Evolutionary conservation across 257 asterid species (phyloP).

Genomic region (Phtheirospermum japonicum): DNA sequence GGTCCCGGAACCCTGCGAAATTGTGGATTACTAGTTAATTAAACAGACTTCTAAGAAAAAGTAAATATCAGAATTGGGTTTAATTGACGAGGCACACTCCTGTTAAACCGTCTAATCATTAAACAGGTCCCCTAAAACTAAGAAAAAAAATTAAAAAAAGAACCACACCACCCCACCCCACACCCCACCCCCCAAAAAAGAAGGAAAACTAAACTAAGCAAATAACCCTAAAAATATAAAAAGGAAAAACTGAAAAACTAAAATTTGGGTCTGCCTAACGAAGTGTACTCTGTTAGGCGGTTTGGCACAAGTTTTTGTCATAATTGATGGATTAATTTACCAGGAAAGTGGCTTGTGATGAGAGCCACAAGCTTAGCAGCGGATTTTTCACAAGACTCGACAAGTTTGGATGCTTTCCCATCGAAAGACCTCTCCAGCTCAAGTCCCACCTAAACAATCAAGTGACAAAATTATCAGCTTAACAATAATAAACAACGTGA

Average conservation of each 20-base stretch:
- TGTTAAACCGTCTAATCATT: too few relatives aligned
- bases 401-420: slow-evolving; percentile 89
- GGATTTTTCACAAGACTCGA: slow-evolving; percentile 71
- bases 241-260: too few relatives aligned
- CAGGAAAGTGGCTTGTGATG: slow-evolving; percentile 86
- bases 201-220: too few relatives aligned
- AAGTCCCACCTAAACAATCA: slow-evolving; percentile 64
- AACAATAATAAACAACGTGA: not conserved
- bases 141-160: too few relatives aligned
- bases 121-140: too few relatives aligned
- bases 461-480: slow-evolving; percentile 22
- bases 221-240: too few relatives aligned
- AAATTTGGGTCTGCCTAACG: too few relatives aligned
- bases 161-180: too few relatives aligned
- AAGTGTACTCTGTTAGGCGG: too few relatives aligned
- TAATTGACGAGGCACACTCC: too few relatives aligned
- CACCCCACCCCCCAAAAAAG: too few relatives aligned
- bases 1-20: slow-evolving; percentile 87
- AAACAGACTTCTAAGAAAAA: not conserved
- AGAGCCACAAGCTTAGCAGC: slow-evolving; percentile 82
- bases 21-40: not conserved
- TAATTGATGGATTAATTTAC: slow-evolving; percentile 33
- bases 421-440: slow-evolving; percentile 87
- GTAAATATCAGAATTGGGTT: not conserved
- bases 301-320: too few relatives aligned